Conservation (phyloP, 148 eudicot species). For the Drosera capensis region DNA sequence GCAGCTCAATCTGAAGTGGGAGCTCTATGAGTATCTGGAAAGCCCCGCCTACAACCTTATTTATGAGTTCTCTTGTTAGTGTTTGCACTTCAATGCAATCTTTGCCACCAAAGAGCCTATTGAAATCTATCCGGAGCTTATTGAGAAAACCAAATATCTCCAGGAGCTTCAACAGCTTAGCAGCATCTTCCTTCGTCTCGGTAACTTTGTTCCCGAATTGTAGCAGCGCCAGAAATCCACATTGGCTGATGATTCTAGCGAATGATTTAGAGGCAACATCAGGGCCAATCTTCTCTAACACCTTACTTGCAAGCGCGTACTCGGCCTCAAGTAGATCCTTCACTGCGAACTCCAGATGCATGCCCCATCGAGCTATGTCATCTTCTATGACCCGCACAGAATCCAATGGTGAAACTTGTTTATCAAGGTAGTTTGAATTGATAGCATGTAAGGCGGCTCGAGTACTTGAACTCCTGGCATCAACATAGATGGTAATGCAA, state of each 20-base stretch:
- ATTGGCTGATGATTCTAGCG: conserved; percentile 28
- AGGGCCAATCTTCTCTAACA: conserved; percentile 21
- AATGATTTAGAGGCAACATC: conserved; percentile 36
- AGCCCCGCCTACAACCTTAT: conserved; percentile 41
- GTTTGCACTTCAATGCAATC: conserved; percentile 35
- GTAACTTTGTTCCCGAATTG: conserved; percentile 44
- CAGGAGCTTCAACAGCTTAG: conserved; percentile 66
- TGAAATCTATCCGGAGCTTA: conserved; percentile 49
- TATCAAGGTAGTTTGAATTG: conserved; percentile 35
- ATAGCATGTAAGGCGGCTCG: conserved; percentile 34
- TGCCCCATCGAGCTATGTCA: conserved; percentile 40
- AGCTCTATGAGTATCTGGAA: conserved; percentile 68
- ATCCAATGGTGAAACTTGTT: conserved; percentile 34
- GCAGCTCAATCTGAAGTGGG: conserved; percentile 48
- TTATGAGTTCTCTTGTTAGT: conserved; percentile 58
- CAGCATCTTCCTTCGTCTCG: conserved; percentile 71
- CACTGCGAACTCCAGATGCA: conserved; percentile 48
- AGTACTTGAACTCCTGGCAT: conserved; percentile 33
- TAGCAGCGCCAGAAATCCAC: conserved; percentile 43
- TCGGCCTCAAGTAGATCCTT: conserved; percentile 38
- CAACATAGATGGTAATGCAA: conserved; percentile 32
- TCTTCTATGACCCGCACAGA: conserved; percentile 43
- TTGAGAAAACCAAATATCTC: conserved; percentile 48
- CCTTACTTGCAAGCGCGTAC: conserved; percentile 28
- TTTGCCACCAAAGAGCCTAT: conserved; percentile 47